These are phyloP conservation scores for Nymphaea colorata DNA, from an alignment of 164 flowering plant genomes.

Conservation along the genomic window DNA sequence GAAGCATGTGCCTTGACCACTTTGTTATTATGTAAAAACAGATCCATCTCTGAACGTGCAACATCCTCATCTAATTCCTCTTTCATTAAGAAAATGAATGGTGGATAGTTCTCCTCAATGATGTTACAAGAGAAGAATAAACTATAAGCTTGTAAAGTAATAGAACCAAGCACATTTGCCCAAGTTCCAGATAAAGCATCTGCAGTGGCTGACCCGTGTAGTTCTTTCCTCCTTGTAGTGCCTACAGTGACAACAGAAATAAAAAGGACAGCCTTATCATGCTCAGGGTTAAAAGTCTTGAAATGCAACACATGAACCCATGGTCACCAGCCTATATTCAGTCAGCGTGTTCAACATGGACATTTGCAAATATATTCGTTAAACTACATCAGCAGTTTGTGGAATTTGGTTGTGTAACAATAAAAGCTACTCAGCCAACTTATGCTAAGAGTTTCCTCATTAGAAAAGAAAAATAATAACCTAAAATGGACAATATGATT, in stretches of 20 bases:
- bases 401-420: too few relatives aligned
- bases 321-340: too few relatives aligned
- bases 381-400: too few relatives aligned
- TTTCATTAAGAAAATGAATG: slow-evolving; percentile 67
- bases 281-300: too few relatives aligned
- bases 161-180: slow-evolving; percentile 35
- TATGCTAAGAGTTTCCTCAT: too few relatives aligned
- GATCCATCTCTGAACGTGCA: slow-evolving; percentile 55
- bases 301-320: too few relatives aligned
- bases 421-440: too few relatives aligned
- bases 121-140: slow-evolving; percentile 49
- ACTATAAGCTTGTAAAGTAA: slow-evolving; percentile 50
- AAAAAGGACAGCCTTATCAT: background rate
- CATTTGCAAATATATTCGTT: too few relatives aligned
- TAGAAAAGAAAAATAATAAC: too few relatives aligned
- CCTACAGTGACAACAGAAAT: slow-evolving; percentile 26
- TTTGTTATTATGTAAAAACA: slow-evolving; percentile 45
- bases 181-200: slow-evolving; percentile 68
- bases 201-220: slow-evolving; percentile 58
- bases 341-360: too few relatives aligned
- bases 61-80: slow-evolving; percentile 75
- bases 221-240: slow-evolving; percentile 87
- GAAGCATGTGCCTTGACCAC: slow-evolving; percentile 48
- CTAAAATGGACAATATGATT: too few relatives aligned
- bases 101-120: slow-evolving; percentile 35